Base-by-base conservation (phyloP, 306 rosid species). In the Malus sylvestris region DNA sequence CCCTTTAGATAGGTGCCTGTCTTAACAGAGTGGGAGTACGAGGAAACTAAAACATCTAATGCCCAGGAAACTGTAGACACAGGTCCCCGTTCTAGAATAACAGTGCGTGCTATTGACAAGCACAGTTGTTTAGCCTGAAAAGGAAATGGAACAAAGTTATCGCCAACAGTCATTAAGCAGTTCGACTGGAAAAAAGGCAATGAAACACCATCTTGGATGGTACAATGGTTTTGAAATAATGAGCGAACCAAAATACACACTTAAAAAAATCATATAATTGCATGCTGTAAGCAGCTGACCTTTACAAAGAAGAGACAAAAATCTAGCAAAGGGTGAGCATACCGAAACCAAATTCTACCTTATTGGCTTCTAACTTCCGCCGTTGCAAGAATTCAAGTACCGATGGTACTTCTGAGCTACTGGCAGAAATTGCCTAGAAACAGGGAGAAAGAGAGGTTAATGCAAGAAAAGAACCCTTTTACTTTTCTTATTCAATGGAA, bases 341-440 rank as follows among this genome's bases (percentile, higher is more conserved):
- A 32, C 55, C 25, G 6, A 69, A 12, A 78, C 8, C 15, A 55
- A 22, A 83, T 49, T 75, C 58, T 82, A 95, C 99, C 96, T 87
- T 90, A 86, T 80, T 84, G 65, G 92, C 91, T 73, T 95, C 97
- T 86, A 86, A 80, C 76, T 87, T 95, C 42, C 99, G 96, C 83
- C 97, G 87, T 89, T 95, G 97, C 88, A 95, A 86, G 87, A 95
- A 95, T 86, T 95, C 99, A 72, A 95, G 83, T 72, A 92, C 85
- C 70, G 96, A 90, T 44, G 99, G 89, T 72, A 86, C 93, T 88
- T 95, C 99, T 68, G 99, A 95, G 90, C 93, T 95, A 83, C 97
- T 92, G 65, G 97, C 89, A 79, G 99, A 88, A 60, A 95, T 95
- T 69, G 99, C 96, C 97, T 92, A 83, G 78, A 85, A 75, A 60